Conservation (phyloP, 768 basidiomycete genomes). For the Coprinopsis marcescibilis region DNA sequence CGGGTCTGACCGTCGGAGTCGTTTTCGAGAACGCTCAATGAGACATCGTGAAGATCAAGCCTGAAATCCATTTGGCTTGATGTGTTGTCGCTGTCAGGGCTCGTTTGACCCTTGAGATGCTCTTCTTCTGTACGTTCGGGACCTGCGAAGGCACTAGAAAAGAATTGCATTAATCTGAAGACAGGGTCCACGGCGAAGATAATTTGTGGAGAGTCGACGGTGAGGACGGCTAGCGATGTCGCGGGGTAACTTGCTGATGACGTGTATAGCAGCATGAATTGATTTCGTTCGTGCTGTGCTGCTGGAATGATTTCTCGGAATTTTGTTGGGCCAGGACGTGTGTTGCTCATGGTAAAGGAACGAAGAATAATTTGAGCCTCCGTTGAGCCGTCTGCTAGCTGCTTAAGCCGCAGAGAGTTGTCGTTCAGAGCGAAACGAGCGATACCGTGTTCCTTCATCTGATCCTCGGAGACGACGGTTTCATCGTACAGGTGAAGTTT, state of each 20-base stretch:
- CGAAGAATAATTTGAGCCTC: constrained; percentile 86
- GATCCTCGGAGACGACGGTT: constrained; percentile 47
- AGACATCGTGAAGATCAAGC: constrained; percentile 85
- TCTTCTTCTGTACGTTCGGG: neutral
- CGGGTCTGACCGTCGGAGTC: constrained; percentile 75
- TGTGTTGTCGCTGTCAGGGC: neutral
- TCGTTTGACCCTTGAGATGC: neutral
- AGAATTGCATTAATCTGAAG: constrained; percentile 83
- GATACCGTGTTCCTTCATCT: constrained; percentile 74
- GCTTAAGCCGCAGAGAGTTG: constrained; percentile 73
- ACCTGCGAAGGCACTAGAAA: constrained; percentile 38
- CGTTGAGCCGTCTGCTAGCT: constrained; percentile 73
- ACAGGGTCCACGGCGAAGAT: constrained; percentile 92
- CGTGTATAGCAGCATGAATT: constrained; percentile 91
- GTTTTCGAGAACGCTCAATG: constrained; percentile 81
- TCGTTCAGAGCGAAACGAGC: constrained; percentile 79
- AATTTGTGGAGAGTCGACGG: constrained; percentile 87
- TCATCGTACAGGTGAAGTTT: constrained; percentile 84
- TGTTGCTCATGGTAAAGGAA: constrained; percentile 91
- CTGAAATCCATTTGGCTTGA: constrained; percentile 53
- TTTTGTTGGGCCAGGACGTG: constrained; percentile 69
- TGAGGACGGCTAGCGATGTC: constrained; percentile 72
- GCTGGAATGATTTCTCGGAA: constrained; percentile 96
- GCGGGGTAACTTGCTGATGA: constrained; percentile 53
- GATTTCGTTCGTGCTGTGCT: constrained; percentile 79